Evolutionary conservation across 768 basidiomycete genomes (phyloP).

Genomic region (Mycena metata): DNA sequence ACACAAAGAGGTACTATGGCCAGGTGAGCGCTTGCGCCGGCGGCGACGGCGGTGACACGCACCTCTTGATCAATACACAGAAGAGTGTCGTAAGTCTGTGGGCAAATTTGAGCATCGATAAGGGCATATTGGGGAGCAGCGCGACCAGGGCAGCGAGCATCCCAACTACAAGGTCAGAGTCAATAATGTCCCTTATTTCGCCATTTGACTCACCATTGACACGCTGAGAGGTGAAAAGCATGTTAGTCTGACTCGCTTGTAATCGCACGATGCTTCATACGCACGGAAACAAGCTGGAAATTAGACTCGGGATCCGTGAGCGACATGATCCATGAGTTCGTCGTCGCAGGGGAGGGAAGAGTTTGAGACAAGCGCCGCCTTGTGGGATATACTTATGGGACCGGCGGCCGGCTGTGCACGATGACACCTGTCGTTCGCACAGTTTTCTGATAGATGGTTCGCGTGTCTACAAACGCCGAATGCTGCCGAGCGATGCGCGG

Average conservation of each 20-base stretch:
- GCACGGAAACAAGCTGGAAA: slow-evolving; percentile 14
- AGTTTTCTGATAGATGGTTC: too few species aligned
- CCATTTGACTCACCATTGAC: slow-evolving; percentile 1
- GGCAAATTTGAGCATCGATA: neutral
- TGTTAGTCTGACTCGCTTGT: neutral
- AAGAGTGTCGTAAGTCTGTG: slow-evolving; percentile 27
- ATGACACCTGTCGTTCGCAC: too few species aligned
- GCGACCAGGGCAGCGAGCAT: slow-evolving; percentile 10
- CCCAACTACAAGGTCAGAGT: neutral
- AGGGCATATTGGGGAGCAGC: neutral
- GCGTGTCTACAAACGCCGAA: too few species aligned
- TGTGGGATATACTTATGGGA: too few species aligned
- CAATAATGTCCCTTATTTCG: neutral
- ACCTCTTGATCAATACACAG: slow-evolving; percentile 26
- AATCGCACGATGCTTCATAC: neutral
- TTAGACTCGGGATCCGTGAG: neutral
- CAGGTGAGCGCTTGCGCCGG: neutral
- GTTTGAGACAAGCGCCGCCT: too few species aligned
- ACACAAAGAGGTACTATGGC: slow-evolving; percentile 2
- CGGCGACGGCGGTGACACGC: neutral
- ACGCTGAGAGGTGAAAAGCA: neutral
- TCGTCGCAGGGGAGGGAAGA: too few species aligned
- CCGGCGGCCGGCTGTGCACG: too few species aligned
- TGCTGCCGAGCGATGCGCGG: too few species aligned
- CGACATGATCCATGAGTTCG: too few species aligned